Evolutionary conservation across 345 rosid species (phyloP), one percentile per base, ranked within the genome.

Genomic region (Garcia nutans): DNA sequence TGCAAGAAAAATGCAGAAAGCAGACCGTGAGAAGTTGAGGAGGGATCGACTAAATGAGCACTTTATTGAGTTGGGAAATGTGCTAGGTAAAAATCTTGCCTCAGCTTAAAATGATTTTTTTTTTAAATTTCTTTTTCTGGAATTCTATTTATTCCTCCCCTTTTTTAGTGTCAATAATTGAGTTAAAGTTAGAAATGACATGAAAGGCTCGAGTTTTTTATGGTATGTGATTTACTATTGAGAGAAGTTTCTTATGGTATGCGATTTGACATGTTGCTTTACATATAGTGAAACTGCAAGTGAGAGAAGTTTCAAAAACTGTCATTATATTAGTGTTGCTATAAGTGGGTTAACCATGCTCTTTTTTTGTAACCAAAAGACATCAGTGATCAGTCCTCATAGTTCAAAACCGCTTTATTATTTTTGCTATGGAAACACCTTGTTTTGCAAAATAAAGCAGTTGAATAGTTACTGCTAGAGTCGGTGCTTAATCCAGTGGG

Each of bases 31-130:
- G 79, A 94, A 91, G 80, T 71, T 92, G 87, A 89, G 98, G 82
- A 89, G 98, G 85, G 97, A 94, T 77, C 84, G 95, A 26, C 88
- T 94, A 16, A 94, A 92, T 71, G 97, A 94, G 65, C 97, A 94
- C 52, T 92, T 92, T 78, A 71, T 88, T 1, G 93, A 91, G 84
- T 73, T 94, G 82, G 98, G 97, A 55, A 88, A 87, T 69, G 79
- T 89, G 44, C 81, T 94, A 45, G 98, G 98, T 94, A 85, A 80
- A 37, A 20, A 64, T 28, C 8, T 74, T n/a, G 12, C 45, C 41
- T 69, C 10, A 11, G 3, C 10, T 47, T 47, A 8, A 45, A 45
- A 45, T 45, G 49, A 45, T 67, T 8, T 44, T 33, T 22, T 31
- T 33, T 33, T 37, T 15, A 8, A 10, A 10, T 37, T 20, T 71